These are phyloP conservation scores for Saccharomyces cerevisiae DNA, from an alignment of 805 yeast species.

Conservation along the genomic window DNA sequence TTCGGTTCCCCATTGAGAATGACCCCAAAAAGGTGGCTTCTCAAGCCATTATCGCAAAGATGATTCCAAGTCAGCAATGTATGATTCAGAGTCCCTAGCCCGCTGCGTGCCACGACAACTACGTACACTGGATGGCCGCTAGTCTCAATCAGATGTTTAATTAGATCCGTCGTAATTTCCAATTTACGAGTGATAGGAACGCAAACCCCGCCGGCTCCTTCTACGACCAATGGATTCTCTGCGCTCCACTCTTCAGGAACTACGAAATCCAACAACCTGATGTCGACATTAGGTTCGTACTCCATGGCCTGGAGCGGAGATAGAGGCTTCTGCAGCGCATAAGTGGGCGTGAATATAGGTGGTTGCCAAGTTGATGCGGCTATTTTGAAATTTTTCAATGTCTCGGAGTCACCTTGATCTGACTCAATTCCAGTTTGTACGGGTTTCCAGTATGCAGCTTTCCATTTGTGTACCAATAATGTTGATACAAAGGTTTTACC, in stretches of 20 bases:
- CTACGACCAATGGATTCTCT: constrained; percentile 16
- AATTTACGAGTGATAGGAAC: constrained; percentile 24
- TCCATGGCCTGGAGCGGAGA: constrained; percentile 27
- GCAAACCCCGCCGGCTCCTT: constrained; percentile 29
- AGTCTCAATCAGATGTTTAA: constrained; percentile 8
- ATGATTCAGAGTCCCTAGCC: constrained; percentile 28
- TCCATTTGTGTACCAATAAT: constrained; percentile 21
- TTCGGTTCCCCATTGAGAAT: constrained; percentile 22
- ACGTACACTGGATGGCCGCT: constrained; percentile 13
- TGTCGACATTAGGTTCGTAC: constrained; percentile 10
- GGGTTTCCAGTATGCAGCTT: constrained; percentile 28
- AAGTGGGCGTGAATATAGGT: constrained; percentile 10
- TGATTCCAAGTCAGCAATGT: constrained; percentile 24
- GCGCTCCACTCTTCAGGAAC: constrained; percentile 11
- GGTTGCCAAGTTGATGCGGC: constrained; percentile 7
- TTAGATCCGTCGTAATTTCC: constrained; percentile 22
- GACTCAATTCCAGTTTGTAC: constrained; percentile 26
- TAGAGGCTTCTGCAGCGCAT: constrained; percentile 19
- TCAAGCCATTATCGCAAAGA: constrained; percentile 13
- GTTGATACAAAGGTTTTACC: constrained; percentile 28
- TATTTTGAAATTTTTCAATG: constrained; percentile 7
- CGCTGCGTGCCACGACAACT: constrained; percentile 25
- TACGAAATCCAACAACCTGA: constrained; percentile 11
- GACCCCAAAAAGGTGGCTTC: constrained; percentile 15
- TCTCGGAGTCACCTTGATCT: constrained; percentile 23